phyloP scores from a whole-genome alignment of 257 asterid species.

The Paraleonurus japonicus region DNA sequence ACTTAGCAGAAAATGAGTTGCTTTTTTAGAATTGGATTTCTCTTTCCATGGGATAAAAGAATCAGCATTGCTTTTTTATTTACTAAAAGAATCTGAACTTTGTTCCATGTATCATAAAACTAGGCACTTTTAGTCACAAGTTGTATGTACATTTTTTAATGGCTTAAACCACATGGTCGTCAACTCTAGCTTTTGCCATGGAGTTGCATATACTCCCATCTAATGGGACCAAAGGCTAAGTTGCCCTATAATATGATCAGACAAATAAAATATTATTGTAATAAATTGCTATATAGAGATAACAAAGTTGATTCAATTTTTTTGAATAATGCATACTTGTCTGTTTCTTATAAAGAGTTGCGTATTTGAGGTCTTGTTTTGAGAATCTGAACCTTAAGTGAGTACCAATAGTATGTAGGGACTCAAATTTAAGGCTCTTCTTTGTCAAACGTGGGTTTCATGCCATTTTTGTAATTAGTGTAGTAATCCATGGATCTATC shows the following conservation, averaged over 20 bases:
- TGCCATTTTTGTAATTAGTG: neutral
- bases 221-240: neutral
- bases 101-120: neutral
- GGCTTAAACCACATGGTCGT: neutral
- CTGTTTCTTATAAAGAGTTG: neutral
- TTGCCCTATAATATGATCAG: neutral
- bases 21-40: neutral
- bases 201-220: neutral
- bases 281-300: neutral
- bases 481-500: neutral
- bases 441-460: slow-evolving; percentile 12
- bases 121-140: neutral
- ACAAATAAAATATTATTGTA: neutral
- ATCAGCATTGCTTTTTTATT: neutral
- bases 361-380: neutral
- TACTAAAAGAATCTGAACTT: neutral
- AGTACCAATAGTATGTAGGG: neutral
- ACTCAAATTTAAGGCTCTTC: neutral
- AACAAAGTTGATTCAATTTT: neutral
- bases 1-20: neutral
- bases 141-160: neutral
- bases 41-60: neutral
- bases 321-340: neutral
- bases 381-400: neutral
- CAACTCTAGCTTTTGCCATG: neutral